phyloP scores from a whole-genome alignment of 1,139 yeast genomes.

The Sugiyamaella japonica region DNA sequence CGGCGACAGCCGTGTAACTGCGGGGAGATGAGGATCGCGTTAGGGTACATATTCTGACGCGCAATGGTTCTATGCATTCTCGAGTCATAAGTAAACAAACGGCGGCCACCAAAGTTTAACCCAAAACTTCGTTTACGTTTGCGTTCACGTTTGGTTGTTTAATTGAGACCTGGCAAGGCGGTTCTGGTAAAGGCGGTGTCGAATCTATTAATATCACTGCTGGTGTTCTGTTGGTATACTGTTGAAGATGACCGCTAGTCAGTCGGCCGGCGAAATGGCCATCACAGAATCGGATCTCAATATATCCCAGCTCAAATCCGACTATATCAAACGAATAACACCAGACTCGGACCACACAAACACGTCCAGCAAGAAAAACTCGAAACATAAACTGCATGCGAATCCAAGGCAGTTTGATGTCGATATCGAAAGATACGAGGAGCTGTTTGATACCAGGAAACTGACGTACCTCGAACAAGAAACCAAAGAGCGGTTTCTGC shows the following conservation, averaged over 20 bases:
- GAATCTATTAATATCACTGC: too few species aligned
- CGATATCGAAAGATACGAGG: constrained; percentile 38
- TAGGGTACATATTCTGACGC: too few species aligned
- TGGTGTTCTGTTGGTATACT: too few species aligned
- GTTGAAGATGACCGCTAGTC: too few species aligned
- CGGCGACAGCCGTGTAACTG: too few species aligned
- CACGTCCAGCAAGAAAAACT: constrained; percentile 1
- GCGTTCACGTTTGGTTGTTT: too few species aligned
- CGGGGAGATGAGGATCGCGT: too few species aligned
- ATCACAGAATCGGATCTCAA: constrained; percentile 17
- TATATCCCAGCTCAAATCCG: constrained; percentile 23
- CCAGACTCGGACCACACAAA: constrained; percentile 17
- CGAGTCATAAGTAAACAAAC: too few species aligned
- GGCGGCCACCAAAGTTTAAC: background rate
- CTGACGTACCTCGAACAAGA: constrained; percentile 68
- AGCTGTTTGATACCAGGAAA: constrained; percentile 53
- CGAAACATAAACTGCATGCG: constrained; percentile 22
- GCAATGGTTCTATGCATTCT: too few species aligned
- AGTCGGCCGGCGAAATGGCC: background rate
- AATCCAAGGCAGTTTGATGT: constrained; percentile 31
- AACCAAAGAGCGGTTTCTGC: constrained; percentile 60
- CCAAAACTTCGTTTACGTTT: background rate
- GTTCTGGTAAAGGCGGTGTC: too few species aligned
- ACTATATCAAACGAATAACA: constrained; percentile 21
- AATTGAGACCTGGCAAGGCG: too few species aligned